Percentiles rank a stretch among this genome's conserved stretches.
These are phyloP conservation scores for Tolypocladium sp. DNA, from an alignment of 2,329 filamentous ascomycete genomes.

Conservation along the genomic window DNA sequence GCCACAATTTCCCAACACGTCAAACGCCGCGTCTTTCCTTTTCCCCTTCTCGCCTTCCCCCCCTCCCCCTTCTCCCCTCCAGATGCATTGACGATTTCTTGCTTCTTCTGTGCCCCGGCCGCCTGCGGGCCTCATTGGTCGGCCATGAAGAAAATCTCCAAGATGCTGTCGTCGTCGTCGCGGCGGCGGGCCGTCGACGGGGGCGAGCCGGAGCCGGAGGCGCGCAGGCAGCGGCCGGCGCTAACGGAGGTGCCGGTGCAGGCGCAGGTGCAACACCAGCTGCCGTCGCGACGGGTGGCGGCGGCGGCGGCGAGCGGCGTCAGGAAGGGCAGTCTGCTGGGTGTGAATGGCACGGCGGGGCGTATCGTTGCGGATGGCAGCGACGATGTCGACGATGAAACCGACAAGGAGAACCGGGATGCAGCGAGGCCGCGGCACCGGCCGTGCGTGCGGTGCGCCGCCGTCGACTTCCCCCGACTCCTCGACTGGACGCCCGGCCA, in stretches of 20 bases:
- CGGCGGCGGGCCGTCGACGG: conserved; percentile 2
- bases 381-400: neutral
- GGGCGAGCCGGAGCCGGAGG: conserved; percentile 9
- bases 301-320: neutral
- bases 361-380: conserved; percentile 18
- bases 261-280: conserved; percentile 23
- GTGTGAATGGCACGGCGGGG: conserved; percentile 8
- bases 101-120: neutral
- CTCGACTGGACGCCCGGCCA: conserved; percentile 26
- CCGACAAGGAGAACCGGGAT: neutral
- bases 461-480: conserved; percentile 24
- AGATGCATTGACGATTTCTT: neutral
- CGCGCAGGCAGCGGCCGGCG: conserved; percentile 3
- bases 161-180: conserved; percentile 21
- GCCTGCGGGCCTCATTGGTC: neutral
- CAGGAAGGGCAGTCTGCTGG: conserved; percentile 5
- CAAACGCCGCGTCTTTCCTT: neutral
- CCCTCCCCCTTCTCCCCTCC: neutral
- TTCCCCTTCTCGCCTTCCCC: no score
- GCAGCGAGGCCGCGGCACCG: conserved; percentile 4
- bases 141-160: conserved; percentile 27
- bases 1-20: neutral
- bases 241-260: conserved; percentile 12
- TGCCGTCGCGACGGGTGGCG: conserved; percentile 15
- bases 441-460: conserved; percentile 21